phyloP scores from a whole-genome alignment of 2,329 filamentous ascomycete species.

The Aaosphaeria arxii region DNA sequence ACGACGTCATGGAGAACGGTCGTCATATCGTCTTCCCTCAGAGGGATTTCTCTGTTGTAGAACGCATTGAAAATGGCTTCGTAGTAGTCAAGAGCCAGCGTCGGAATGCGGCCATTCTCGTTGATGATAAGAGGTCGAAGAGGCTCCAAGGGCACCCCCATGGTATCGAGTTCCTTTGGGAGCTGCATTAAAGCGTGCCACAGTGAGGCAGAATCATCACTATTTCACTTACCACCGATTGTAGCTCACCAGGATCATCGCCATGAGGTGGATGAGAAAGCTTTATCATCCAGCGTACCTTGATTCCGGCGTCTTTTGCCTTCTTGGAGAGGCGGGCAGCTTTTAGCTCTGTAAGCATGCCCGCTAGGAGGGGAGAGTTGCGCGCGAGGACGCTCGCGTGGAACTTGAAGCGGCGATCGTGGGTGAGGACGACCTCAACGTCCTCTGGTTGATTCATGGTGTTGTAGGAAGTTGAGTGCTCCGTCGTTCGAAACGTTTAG shows the following conservation, averaged over 20 bases:
- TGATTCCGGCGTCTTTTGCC: slow-evolving; percentile 21
- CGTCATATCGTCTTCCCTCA: slow-evolving; percentile 40
- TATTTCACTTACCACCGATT: slow-evolving; percentile 23
- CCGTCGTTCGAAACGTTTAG: not conserved
- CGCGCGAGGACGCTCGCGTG: slow-evolving; percentile 34
- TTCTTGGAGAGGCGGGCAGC: slow-evolving; percentile 23
- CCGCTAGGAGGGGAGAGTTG: slow-evolving; percentile 26
- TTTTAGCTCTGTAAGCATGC: slow-evolving; percentile 26
- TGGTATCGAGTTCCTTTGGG: slow-evolving; percentile 31
- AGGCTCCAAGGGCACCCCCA: slow-evolving; percentile 23
- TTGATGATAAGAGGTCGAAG: slow-evolving; percentile 22
- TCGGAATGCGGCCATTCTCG: slow-evolving; percentile 34
- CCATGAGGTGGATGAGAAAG: slow-evolving; percentile 19
- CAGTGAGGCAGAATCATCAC: not conserved
- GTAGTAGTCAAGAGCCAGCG: slow-evolving; percentile 34
- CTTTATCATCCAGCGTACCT: slow-evolving; percentile 32
- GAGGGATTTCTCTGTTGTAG: slow-evolving; percentile 42
- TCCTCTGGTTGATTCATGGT: slow-evolving; percentile 30
- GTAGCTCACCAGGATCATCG: slow-evolving; percentile 18
- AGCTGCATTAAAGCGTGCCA: not conserved
- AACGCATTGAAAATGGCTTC: slow-evolving; percentile 46
- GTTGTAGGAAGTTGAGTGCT: not conserved
- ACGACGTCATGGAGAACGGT: slow-evolving; percentile 40
- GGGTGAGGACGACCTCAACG: slow-evolving; percentile 30
- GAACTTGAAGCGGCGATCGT: slow-evolving; percentile 27